Base-by-base conservation (phyloP, 805 yeast species). In the Kockiozyma suomiensis region DNA sequence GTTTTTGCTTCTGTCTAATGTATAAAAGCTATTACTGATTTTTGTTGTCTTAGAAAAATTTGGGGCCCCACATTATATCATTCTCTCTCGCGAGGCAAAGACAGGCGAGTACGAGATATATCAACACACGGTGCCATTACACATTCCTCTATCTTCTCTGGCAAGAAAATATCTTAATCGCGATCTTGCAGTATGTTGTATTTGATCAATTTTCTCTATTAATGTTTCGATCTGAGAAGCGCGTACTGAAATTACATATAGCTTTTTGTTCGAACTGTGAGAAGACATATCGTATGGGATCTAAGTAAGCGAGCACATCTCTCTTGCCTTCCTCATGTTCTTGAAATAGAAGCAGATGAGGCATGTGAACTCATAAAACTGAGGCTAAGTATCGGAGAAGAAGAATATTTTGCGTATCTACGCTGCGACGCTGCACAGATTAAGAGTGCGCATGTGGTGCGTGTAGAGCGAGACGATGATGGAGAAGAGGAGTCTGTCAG, bases 281-380 rank as follows among this genome's bases (percentile, higher is more conserved):
- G 66, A 13, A 32, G 41, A 19, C 59, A 54, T 17, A 40, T 64
- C n/a, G 37, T 59, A 15, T 43, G 43, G 53, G 64, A 59, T 25
- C 33, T 50, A 4, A 42, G 17, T 35, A 64, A 55, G 28, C 58
- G 61, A 3, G 43, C 64, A n/a, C 51, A 43, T 19, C 43, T 62
- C 2, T 54, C 66, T 12, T 49, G 51, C n/a, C 50, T 61, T 17
- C 51, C 61, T 2, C 19, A 42, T 13, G 52, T 62, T 10, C 23
- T 28, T n/a, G 55, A 30, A 12, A 60, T 62, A 15, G 66, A 62
- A 48, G 55, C 66, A 13, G 66, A 62, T 51, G 61, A 54, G n/a
- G 58, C 59, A 2, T 60, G 60, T 28, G 59, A 56, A n/a, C 59
- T 62, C 7, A 46, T 62, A 3, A 56, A 56, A 45, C 54, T 62